Percentiles rank a stretch among this genome's conserved stretches.
phyloP scores from a whole-genome alignment of 78 protist species.

The Chrysochromulina tobinii region DNA sequence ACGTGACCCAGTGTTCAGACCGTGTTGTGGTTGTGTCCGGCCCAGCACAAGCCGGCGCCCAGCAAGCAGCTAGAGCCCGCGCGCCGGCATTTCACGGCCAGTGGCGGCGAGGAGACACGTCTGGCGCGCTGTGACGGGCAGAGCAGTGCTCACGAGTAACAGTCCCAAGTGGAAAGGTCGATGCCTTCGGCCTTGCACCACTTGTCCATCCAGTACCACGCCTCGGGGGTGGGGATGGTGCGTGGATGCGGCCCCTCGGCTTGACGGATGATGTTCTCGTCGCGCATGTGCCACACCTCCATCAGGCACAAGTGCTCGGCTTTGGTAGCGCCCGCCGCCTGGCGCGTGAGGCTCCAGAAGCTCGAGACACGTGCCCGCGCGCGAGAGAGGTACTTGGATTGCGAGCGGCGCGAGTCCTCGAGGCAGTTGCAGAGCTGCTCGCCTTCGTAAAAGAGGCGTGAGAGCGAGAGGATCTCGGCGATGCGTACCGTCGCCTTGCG shows the following conservation, averaged over 20 bases:
- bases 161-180: neutral
- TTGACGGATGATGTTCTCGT: neutral
- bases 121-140: too few species aligned
- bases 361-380: neutral
- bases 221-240: neutral
- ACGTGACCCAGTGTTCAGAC: too few species aligned
- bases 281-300: neutral
- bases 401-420: neutral
- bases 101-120: too few species aligned
- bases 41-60: too few species aligned
- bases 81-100: too few species aligned
- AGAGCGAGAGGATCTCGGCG: neutral
- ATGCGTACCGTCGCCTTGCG: neutral
- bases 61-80: too few species aligned
- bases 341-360: neutral
- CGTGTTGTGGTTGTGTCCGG: too few species aligned
- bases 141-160: neutral
- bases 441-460: neutral
- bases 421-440: constrained; percentile 13
- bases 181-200: neutral
- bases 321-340: neutral
- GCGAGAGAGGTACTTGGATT: neutral
- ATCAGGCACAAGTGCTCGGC: neutral
- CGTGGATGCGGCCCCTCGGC: constrained; percentile 11
- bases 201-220: neutral